Conservation (phyloP, 1,284 basidiomycete genomes). For the Cutaneotrichosporon cavernicola region DNA sequence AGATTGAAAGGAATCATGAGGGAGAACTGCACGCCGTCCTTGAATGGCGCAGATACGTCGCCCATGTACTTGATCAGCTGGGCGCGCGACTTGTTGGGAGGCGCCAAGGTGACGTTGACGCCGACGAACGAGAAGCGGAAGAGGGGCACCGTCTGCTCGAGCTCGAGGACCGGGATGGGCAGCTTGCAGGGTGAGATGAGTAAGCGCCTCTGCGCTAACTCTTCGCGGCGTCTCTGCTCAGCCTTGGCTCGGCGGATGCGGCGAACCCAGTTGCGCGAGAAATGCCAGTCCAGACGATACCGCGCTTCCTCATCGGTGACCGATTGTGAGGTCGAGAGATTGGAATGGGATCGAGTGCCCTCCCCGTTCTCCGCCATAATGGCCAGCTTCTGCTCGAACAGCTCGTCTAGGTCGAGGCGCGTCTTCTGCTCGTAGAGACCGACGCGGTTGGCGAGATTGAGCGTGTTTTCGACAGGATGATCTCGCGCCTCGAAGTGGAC, state of each 20-base stretch:
- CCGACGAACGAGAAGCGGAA: conserved; percentile 67
- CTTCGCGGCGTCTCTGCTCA: conserved; percentile 55
- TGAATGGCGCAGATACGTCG: conserved; percentile 57
- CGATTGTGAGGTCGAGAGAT: conserved; percentile 50
- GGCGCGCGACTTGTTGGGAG: conserved; percentile 57
- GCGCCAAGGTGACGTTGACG: conserved; percentile 62
- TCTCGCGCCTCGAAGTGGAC: conserved; percentile 80
- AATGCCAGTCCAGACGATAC: conserved; percentile 67
- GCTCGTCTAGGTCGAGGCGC: conserved; percentile 74
- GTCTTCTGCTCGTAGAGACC: conserved; percentile 73
- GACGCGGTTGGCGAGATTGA: conserved; percentile 75
- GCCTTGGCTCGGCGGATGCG: conserved; percentile 55
- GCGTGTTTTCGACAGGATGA: conserved; percentile 76
- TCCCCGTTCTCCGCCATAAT: conserved; percentile 55
- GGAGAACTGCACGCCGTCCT: conserved; percentile 70
- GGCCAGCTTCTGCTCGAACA: conserved; percentile 70
- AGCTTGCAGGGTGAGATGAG: conserved; percentile 42
- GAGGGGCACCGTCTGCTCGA: conserved; percentile 65
- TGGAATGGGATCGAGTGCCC: conserved; percentile 14
- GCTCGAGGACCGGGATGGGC: conserved; percentile 56
- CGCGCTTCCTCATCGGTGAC: conserved; percentile 72
- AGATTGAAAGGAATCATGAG: conserved; percentile 82
- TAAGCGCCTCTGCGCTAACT: conserved; percentile 43
- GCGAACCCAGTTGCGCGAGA: conserved; percentile 76
- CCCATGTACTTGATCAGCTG: conserved; percentile 59